phyloP scores from a whole-genome alignment of 352 stramenopile genomes.

The Globisporangium orthogonon region DNA sequence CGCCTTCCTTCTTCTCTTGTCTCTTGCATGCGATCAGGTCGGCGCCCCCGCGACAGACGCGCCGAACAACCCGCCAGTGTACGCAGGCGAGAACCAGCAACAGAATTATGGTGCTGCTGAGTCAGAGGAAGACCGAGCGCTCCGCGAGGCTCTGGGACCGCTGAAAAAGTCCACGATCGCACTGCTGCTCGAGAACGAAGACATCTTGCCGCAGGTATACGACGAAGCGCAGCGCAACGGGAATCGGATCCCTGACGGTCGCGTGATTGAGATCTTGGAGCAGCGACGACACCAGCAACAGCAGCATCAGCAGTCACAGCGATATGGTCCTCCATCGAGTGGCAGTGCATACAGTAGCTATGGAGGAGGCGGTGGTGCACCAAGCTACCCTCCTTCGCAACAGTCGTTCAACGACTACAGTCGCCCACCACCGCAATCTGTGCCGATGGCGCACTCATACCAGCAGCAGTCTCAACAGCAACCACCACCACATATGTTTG shows the following conservation, averaged over 20 bases:
- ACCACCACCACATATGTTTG: slow-evolving; percentile 12
- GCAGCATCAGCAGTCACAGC: slow-evolving; percentile 19
- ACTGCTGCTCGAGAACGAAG: slow-evolving; percentile 64
- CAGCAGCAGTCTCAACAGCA: slow-evolving; percentile 6
- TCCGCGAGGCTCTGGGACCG: slow-evolving; percentile 60
- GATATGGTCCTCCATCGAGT: slow-evolving; percentile 18
- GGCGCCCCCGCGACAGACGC: slow-evolving; percentile 3
- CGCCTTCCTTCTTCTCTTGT: neutral
- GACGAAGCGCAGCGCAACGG: slow-evolving; percentile 76
- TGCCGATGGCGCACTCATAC: too few relatives aligned
- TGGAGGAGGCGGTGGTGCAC: slow-evolving; percentile 17
- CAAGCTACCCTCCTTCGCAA: slow-evolving; percentile 11
- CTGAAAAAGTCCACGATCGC: slow-evolving; percentile 69
- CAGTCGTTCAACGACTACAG: slow-evolving; percentile 16
- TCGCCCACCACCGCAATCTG: slow-evolving; percentile 1
- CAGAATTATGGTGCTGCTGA: slow-evolving; percentile 19
- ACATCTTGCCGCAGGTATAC: slow-evolving; percentile 69
- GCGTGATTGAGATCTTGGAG: slow-evolving; percentile 77
- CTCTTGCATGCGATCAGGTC: slow-evolving; percentile 6
- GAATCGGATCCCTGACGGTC: slow-evolving; percentile 66
- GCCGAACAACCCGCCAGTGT: neutral
- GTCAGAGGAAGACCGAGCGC: slow-evolving; percentile 47
- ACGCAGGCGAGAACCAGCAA: slow-evolving; percentile 2
- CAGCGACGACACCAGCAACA: slow-evolving; percentile 32
- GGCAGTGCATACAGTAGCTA: slow-evolving; percentile 19